Evolutionary conservation across 2,329 filamentous ascomycete species (phyloP).

Genomic region (Aschersonia sp.): DNA sequence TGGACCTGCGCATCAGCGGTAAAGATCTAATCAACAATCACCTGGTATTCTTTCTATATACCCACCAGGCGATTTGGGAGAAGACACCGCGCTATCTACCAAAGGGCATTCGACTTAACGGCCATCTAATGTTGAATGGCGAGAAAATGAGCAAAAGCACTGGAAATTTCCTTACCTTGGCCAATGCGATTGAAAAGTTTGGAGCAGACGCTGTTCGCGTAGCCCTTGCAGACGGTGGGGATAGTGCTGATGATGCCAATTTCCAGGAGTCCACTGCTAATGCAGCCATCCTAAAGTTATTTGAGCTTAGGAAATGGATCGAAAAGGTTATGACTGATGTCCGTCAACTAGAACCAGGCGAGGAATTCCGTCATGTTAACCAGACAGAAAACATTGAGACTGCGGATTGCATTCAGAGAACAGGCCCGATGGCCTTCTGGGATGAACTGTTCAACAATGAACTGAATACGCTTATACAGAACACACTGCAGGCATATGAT

Average conservation of each 20-base stretch:
- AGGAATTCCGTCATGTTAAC: too few species aligned
- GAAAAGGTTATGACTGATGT: conserved; percentile 62
- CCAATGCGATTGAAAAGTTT: conserved; percentile 77
- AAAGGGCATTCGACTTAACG: conserved; percentile 70
- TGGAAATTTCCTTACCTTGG: conserved; percentile 89
- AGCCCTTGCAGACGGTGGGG: conserved; percentile 88
- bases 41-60: conserved; percentile 89
- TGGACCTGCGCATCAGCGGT: conserved; percentile 76
- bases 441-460: conserved; percentile 90
- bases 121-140: conserved; percentile 85
- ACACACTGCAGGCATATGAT: conserved; percentile 63
- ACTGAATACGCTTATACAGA: conserved; percentile 67
- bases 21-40: conserved; percentile 93
- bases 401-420: too few species aligned
- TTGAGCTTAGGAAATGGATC: conserved; percentile 74
- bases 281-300: conserved; percentile 75
- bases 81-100: conserved; percentile 81
- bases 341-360: too few species aligned
- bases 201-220: conserved; percentile 87
- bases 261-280: conserved; percentile 94
- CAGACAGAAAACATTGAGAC: too few species aligned
- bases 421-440: conserved; percentile 42
- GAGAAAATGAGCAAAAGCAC: conserved; percentile 99
- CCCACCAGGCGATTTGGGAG: conserved; percentile 65
- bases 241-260: conserved; percentile 90